Conservation (phyloP, 2,329 filamentous ascomycete species). For the Cladobotryum protrusum region DNA sequence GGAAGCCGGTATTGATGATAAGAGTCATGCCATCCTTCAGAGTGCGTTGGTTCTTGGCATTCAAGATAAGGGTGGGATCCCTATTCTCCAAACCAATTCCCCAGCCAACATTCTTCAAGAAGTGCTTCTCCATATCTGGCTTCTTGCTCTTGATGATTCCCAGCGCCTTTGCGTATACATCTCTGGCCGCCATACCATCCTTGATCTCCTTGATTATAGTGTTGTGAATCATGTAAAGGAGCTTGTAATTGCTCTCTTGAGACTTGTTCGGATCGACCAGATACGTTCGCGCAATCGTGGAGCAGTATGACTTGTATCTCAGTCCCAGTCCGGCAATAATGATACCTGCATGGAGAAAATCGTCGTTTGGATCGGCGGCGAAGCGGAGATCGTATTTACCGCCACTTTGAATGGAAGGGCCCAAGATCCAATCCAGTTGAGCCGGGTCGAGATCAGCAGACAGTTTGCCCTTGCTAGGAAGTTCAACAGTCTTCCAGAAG, state of each 20-base stretch:
- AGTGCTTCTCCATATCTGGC: constrained; percentile 91
- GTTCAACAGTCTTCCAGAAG: constrained; percentile 78
- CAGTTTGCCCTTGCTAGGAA: constrained; percentile 67
- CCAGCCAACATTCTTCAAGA: constrained; percentile 84
- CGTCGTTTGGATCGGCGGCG: constrained; percentile 70
- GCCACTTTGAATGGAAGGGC: constrained; percentile 87
- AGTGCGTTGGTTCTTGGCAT: constrained; percentile 73
- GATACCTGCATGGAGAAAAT: constrained; percentile 79
- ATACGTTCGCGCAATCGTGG: constrained; percentile 86
- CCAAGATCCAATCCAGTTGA: constrained; percentile 91
- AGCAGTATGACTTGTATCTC: constrained; percentile 93
- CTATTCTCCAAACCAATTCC: constrained; percentile 90
- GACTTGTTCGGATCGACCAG: constrained; percentile 95
- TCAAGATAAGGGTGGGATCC: constrained; percentile 77
- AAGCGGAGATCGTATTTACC: constrained; percentile 91
- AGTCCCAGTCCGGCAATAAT: constrained; percentile 90
- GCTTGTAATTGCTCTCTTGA: constrained; percentile 90
- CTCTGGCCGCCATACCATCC: constrained; percentile 79
- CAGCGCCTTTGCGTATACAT: constrained; percentile 85
- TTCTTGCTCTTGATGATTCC: constrained; percentile 79
- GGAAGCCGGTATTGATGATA: constrained; percentile 81
- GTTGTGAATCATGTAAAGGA: constrained; percentile 78
- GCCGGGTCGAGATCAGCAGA: constrained; percentile 79
- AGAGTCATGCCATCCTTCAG: constrained; percentile 98
- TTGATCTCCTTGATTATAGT: constrained; percentile 84